A percentile compares a stretch with the other conserved stretches of the same genome.
These are phyloP conservation scores for Hymenoscyphus infarciens DNA, from an alignment of 2,329 filamentous ascomycete species.

Conservation along the genomic window DNA sequence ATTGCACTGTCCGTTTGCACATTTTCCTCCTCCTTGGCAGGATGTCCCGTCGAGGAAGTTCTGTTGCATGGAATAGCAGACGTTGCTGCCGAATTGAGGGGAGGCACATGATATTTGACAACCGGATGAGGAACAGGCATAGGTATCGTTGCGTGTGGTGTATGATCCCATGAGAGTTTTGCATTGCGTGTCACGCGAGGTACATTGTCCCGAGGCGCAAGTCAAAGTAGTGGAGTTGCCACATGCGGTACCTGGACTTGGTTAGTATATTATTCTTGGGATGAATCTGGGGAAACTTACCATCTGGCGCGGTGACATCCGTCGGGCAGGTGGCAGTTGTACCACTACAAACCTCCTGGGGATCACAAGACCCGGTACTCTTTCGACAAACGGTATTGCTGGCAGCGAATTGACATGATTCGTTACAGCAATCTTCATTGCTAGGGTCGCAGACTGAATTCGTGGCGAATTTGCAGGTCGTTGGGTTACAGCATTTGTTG, in stretches of 20 bases:
- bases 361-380: conserved; percentile 79
- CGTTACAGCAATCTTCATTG: conserved; percentile 79
- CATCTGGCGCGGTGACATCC: conserved; percentile 68
- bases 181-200: conserved; percentile 86
- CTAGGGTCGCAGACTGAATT: conserved; percentile 71
- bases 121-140: conserved; percentile 68
- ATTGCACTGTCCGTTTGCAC: conserved; percentile 72
- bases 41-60: conserved; percentile 91
- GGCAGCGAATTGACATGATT: conserved; percentile 62
- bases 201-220: conserved; percentile 93
- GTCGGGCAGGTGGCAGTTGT: conserved; percentile 67
- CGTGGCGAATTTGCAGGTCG: conserved; percentile 78
- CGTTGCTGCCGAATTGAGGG: conserved; percentile 59
- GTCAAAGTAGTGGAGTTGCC: conserved; percentile 55
- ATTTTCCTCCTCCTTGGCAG: conserved; percentile 77
- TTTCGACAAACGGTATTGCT: conserved; percentile 73
- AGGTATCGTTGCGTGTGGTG: conserved; percentile 70
- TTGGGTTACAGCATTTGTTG: conserved; percentile 80
- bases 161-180: conserved; percentile 75
- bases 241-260: conserved; percentile 54
- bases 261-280: conserved; percentile 12
- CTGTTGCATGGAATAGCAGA: conserved; percentile 75
- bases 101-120: conserved; percentile 75
- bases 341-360: conserved; percentile 78
- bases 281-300: conserved; percentile 33